Base-by-base conservation (phyloP, 495 filamentous ascomycete species). In the Penicillium soppii region DNA sequence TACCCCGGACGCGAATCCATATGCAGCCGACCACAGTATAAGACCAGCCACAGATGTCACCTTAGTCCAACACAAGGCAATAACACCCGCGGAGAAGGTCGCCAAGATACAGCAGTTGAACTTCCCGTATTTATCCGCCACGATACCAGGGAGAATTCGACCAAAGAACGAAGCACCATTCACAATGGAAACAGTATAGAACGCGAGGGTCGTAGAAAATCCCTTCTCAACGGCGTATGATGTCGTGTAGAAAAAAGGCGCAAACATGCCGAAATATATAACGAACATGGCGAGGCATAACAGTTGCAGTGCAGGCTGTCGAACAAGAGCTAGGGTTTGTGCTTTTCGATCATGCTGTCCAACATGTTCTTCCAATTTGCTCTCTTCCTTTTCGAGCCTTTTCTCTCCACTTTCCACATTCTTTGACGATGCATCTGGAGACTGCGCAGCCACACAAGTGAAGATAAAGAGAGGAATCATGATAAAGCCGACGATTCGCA, bases 81-180 rank as follows among this genome's bases (percentile, higher is more conserved):
- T 64, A 0, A 91, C 70, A 3, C 73, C 78, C 0, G 85, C 80
- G 13, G 79, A 66, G 16, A 71, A 68, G 0, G 75, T 72, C 41
- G 83, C 81, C 3, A 82, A 20, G n/a, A 88, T 75, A 63, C 84
- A 84, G 27, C 76, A 72, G 63, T 91, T 91, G 72, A 82, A 91
- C 21, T 82, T 77, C 0, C 89, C 89, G 25, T 87, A 62, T 47
- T 74, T 77, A 62, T 94, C 89, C 12, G 84, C 89, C 1, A 87
- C 9, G 48, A 83, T 73, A 6, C 86, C 87, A 54, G 58, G 65
- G 3, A 73, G 27, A 0, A 72, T 60, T 1, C 67, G 66, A n/a
- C 74, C 72, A 30, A 74, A 68, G 30, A 72, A 65, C 0, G 72
- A 75, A 13, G 73, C 67, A 0, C 61, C 75, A 47, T 78, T 78